Percentiles rank a stretch among this genome's conserved stretches.
phyloP scores from a whole-genome alignment of 2,329 filamentous ascomycete genomes.

The Phyllosticta citriasiana region DNA sequence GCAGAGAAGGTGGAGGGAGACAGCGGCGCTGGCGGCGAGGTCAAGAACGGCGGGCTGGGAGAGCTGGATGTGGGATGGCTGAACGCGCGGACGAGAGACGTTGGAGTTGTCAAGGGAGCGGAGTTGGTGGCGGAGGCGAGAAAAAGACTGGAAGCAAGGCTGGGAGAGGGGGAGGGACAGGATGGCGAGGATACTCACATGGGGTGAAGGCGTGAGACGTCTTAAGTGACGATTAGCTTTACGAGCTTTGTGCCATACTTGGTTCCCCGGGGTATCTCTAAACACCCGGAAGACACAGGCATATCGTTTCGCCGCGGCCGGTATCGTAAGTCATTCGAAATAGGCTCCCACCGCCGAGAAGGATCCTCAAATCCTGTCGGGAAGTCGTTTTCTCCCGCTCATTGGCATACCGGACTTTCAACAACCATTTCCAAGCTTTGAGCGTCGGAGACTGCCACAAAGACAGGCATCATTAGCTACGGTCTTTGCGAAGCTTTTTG shows the following conservation, averaged over 20 bases:
- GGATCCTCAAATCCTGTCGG: too few species aligned
- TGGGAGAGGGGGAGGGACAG: constrained; percentile 10
- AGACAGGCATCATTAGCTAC: too few species aligned
- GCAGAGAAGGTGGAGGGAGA: constrained; percentile 11
- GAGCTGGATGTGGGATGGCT: constrained; percentile 77
- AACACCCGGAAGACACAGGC: too few species aligned
- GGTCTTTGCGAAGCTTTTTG: too few species aligned
- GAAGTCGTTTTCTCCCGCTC: too few species aligned
- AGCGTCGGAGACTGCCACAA: too few species aligned
- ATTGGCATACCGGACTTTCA: too few species aligned
- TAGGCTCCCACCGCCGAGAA: too few species aligned
- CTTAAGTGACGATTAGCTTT: not conserved
- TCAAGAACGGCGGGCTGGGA: constrained; percentile 38
- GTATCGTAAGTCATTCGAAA: too few species aligned
- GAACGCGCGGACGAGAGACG: constrained; percentile 74
- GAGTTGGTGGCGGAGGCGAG: constrained; percentile 63
- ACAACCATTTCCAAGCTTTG: too few species aligned
- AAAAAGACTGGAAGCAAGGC: constrained; percentile 40
- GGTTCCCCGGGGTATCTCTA: not conserved
- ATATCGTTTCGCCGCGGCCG: too few species aligned
- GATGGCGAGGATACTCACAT: not conserved
- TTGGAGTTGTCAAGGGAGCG: constrained; percentile 72
- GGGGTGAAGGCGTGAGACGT: not conserved
- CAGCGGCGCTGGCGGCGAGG: constrained; percentile 12
- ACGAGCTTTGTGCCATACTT: not conserved